These are phyloP conservation scores for Rhytidiadelphus loreus DNA, from an alignment of 225 moss, liverwort and hornwort species.

Conservation along the genomic window DNA sequence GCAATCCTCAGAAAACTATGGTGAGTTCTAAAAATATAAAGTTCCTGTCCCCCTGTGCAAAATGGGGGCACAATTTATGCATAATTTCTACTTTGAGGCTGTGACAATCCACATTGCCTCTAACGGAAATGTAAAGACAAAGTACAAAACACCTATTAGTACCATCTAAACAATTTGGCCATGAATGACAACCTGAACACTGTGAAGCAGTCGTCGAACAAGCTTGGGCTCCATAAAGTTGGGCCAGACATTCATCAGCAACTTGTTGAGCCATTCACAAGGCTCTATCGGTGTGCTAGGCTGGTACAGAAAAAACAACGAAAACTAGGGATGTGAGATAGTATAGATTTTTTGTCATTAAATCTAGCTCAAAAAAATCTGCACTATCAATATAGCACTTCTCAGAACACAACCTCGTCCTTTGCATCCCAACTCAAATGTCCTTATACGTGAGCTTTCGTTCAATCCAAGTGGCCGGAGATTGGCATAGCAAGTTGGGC, in stretches of 20 bases:
- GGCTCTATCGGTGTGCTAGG: constrained; percentile 89
- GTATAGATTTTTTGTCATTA: not conserved
- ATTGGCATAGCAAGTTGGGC: not conserved
- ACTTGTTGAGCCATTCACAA: constrained; percentile 93
- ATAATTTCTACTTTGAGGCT: not conserved
- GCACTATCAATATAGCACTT: not conserved
- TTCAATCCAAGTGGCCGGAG: not conserved
- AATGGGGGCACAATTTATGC: not conserved
- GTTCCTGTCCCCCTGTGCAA: not conserved
- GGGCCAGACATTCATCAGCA: constrained; percentile 82
- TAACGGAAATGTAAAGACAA: not conserved
- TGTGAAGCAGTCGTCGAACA: constrained; percentile 53
- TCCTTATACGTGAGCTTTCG: not conserved
- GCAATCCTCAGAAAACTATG: not conserved
- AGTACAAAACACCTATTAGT: not conserved
- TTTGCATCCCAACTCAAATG: not conserved
- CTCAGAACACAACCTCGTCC: not conserved
- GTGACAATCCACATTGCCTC: not conserved
- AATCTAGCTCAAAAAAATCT: not conserved
- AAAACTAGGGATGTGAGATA: not conserved
- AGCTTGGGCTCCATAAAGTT: constrained; percentile 92
- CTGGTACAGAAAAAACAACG: constrained; percentile 16
- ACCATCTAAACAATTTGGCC: not conserved
- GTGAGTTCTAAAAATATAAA: not conserved
- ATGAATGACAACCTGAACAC: constrained; percentile 50